These are phyloP conservation scores for Miscanthus lutarioriparius DNA, from an alignment of 176 grass and related monocot genomes.

Conservation along the genomic window DNA sequence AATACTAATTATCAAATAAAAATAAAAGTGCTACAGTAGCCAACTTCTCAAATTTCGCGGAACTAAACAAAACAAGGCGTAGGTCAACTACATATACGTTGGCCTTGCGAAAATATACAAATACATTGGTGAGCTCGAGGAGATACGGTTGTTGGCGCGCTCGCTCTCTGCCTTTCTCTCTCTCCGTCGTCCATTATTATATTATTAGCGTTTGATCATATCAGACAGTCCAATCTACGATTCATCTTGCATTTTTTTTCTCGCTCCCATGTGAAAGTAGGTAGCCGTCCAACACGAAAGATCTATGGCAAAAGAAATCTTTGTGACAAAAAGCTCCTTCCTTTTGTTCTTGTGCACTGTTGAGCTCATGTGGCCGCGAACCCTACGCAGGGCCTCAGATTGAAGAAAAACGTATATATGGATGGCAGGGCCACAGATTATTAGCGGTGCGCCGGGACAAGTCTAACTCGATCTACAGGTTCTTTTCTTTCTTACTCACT, in stretches of 20 bases:
- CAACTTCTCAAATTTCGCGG: no score
- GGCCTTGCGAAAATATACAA: neutral
- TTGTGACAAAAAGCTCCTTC: neutral
- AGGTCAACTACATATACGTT: no score
- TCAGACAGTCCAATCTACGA: neutral
- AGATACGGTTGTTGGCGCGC: slow-evolving; percentile 32
- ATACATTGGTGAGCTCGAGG: neutral
- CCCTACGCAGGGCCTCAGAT: neutral
- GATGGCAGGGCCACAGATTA: no score
- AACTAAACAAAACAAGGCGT: no score
- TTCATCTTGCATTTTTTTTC: neutral
- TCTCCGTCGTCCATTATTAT: no score
- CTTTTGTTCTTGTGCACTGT: slow-evolving; percentile 33
- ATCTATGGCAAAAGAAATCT: slow-evolving; percentile 17
- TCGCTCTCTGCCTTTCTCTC: neutral
- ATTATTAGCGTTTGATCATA: no score
- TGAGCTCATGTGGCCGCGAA: slow-evolving; percentile 18
- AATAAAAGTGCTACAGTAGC: no score
- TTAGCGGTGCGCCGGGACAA: no score
- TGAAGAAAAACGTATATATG: no score
- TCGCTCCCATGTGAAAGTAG: slow-evolving; percentile 31
- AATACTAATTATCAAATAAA: no score
- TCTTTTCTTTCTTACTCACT: no score
- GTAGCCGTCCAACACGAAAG: slow-evolving; percentile 10
- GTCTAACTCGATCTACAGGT: no score